Conservation (phyloP, 208 protist genomes). For the Strigomonas culicis region DNA sequence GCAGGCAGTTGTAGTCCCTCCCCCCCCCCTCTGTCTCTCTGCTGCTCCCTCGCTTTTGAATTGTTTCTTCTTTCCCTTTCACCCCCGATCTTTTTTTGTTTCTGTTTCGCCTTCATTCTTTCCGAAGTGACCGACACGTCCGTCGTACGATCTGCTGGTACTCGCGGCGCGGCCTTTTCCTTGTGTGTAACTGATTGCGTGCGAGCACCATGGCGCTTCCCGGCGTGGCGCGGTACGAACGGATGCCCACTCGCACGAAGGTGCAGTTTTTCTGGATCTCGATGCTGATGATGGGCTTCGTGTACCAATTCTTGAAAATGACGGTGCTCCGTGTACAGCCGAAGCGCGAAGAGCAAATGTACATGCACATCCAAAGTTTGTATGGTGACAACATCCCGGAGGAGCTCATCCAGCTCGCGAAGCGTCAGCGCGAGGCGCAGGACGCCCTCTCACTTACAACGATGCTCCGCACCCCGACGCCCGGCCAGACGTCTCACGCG, state of each 20-base stretch:
- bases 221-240: constrained; percentile 72
- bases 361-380: constrained; percentile 56
- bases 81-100: neutral
- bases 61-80: constrained; percentile 8
- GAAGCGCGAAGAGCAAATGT: constrained; percentile 86
- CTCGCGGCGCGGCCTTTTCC: neutral
- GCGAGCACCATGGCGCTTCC: constrained; percentile 45
- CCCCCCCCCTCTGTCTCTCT: neutral
- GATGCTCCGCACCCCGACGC: constrained; percentile 73
- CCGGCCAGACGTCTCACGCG: constrained; percentile 68
- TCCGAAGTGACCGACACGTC: neutral
- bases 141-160: neutral
- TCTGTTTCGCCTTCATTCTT: neutral
- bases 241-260: constrained; percentile 73
- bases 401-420: constrained; percentile 52
- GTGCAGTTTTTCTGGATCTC: constrained; percentile 76
- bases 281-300: constrained; percentile 73
- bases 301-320: constrained; percentile 74
- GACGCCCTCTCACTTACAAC: constrained; percentile 71
- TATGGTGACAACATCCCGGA: constrained; percentile 78
- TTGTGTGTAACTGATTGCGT: neutral
- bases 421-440: constrained; percentile 72
- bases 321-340: constrained; percentile 73
- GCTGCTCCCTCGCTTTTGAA: neutral
- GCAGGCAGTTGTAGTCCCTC: neutral